phyloP scores from a whole-genome alignment of 495 filamentous ascomycete genomes.

The Viridothelium virens region DNA sequence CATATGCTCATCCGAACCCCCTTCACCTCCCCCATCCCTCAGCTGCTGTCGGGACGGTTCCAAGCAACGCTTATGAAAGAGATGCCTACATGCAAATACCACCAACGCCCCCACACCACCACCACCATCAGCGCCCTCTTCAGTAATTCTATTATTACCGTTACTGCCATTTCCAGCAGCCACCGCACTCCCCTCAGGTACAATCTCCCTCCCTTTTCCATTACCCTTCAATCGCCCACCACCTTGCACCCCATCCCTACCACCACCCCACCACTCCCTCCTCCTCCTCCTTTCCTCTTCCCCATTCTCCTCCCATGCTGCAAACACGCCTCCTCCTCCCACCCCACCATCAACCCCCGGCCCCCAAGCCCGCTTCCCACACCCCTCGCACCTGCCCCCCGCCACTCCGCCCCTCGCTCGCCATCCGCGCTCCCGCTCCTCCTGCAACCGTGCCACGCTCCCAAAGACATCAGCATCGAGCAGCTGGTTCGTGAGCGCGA shows the following conservation, averaged over 20 bases:
- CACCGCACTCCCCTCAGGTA: slow-evolving; percentile 15
- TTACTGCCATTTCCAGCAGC: neutral
- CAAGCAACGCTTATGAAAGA: slow-evolving; percentile 34
- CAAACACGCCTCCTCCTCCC: slow-evolving; percentile 15
- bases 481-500: slow-evolving; percentile 74
- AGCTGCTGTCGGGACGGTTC: slow-evolving; percentile 17
- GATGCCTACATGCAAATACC: slow-evolving; percentile 38
- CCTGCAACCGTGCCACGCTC: slow-evolving; percentile 65
- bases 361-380: slow-evolving; percentile 78
- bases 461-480: slow-evolving; percentile 86
- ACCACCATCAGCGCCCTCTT: slow-evolving; percentile 13
- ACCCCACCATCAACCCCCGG: slow-evolving; percentile 75
- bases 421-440: slow-evolving; percentile 81
- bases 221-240: slow-evolving; percentile 23
- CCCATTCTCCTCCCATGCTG: slow-evolving; percentile 77
- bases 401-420: slow-evolving; percentile 65
- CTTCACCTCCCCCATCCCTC: slow-evolving; percentile 2
- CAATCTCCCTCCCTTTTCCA: slow-evolving; percentile 24
- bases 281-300: slow-evolving; percentile 44
- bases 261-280: slow-evolving; percentile 23
- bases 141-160: neutral
- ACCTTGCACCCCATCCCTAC: slow-evolving; percentile 22
- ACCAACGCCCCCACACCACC: slow-evolving; percentile 28
- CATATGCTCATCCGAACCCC: neutral
- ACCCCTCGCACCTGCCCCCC: slow-evolving; percentile 59